A percentile compares a stretch with the other conserved stretches of the same genome.
These are phyloP conservation scores for Rhizopogon rudus DNA, from an alignment of 768 basidiomycete species.

Conservation along the genomic window DNA sequence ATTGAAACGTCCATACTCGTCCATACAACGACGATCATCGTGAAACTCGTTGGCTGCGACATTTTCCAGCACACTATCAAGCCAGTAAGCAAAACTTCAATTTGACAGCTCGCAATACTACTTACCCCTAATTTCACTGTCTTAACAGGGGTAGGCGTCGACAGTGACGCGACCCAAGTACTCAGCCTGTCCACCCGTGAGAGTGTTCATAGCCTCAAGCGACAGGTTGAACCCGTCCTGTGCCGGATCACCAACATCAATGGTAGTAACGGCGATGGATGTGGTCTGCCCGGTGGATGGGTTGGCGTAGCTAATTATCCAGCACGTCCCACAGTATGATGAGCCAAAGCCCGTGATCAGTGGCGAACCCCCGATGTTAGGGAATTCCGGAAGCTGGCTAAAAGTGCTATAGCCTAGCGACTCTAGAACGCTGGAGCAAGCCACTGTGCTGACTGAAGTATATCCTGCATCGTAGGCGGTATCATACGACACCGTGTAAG, in stretches of 20 bases:
- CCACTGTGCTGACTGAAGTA: slow-evolving; percentile 36
- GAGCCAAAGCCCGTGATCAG: slow-evolving; percentile 51
- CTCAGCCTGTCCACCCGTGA: slow-evolving; percentile 26
- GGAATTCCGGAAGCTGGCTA: slow-evolving; percentile 50
- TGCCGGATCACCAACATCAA: slow-evolving; percentile 39
- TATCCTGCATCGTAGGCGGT: slow-evolving; percentile 41
- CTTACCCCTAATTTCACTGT: too few species aligned
- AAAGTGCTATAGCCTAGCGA: slow-evolving; percentile 44
- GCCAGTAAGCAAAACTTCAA: too few species aligned
- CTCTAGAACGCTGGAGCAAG: slow-evolving; percentile 43
- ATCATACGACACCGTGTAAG: slow-evolving; percentile 37
- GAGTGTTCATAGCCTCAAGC: slow-evolving; percentile 27
- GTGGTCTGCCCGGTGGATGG: slow-evolving; percentile 15
- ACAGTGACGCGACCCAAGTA: slow-evolving; percentile 22
- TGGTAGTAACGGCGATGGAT: slow-evolving; percentile 44
- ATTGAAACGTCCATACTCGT: too few species aligned
- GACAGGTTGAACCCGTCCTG: slow-evolving; percentile 32
- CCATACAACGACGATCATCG: too few species aligned
- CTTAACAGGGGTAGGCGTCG: too few species aligned
- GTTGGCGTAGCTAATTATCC: slow-evolving; percentile 46
- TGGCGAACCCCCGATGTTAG: slow-evolving; percentile 51
- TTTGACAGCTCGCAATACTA: too few species aligned
- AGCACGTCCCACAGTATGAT: slow-evolving; percentile 53
- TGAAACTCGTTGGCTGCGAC: too few species aligned
- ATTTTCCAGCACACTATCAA: too few species aligned